Evolutionary conservation across 495 filamentous ascomycete species (phyloP).

Genomic region (Annulohypoxylon moriforme): DNA sequence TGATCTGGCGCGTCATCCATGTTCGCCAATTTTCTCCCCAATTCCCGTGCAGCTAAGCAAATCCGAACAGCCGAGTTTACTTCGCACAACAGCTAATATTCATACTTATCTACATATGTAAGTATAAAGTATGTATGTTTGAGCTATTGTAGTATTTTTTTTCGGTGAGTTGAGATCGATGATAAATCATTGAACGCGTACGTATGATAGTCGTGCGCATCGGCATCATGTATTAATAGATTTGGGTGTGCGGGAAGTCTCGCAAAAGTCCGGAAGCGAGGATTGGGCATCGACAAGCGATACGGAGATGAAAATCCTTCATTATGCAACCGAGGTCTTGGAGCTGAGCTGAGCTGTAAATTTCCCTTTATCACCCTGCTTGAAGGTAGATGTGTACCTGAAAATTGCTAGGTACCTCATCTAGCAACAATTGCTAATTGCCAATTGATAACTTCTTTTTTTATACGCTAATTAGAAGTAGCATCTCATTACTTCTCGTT

Average conservation of each 20-base stretch:
- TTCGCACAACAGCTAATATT: neutral
- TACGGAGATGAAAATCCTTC: slow-evolving; percentile 43
- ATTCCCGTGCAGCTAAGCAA: slow-evolving; percentile 5
- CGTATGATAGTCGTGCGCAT: slow-evolving; percentile 9
- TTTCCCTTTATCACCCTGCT: slow-evolving; percentile 26
- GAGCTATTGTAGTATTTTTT: neutral
- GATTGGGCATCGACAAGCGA: slow-evolving; percentile 44
- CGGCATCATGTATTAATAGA: slow-evolving; percentile 30
- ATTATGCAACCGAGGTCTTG: slow-evolving; percentile 31
- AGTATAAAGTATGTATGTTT: neutral
- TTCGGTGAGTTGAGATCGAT: slow-evolving; percentile 18
- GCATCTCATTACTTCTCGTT: slow-evolving; percentile 8
- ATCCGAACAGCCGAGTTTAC: slow-evolving; percentile 26
- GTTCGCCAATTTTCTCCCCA: neutral
- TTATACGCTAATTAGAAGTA: slow-evolving; percentile 8
- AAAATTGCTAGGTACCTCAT: neutral
- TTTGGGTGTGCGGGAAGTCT: slow-evolving; percentile 31
- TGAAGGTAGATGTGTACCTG: neutral
- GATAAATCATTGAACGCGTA: slow-evolving; percentile 6
- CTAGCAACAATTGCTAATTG: neutral
- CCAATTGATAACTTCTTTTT: neutral
- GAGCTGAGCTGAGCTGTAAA: slow-evolving; percentile 50
- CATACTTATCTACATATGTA: slow-evolving; percentile 12
- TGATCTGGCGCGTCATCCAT: slow-evolving; percentile 28
- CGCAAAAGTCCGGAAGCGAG: slow-evolving; percentile 38